Evolutionary conservation across 208 protist species (phyloP).

Genomic region (Trypanosoma cruzi): DNA sequence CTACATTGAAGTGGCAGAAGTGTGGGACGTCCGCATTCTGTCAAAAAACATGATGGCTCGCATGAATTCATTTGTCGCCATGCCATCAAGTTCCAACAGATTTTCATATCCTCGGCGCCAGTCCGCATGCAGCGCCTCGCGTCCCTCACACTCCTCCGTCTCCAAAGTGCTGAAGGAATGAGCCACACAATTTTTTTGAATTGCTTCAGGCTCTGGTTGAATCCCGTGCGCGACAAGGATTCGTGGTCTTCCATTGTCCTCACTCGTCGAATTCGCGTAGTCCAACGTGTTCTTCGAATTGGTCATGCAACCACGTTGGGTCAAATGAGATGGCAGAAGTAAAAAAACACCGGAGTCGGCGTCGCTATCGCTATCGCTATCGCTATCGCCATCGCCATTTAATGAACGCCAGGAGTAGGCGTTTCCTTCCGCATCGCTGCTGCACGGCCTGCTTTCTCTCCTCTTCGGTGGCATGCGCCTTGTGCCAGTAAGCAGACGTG

Average conservation of each 20-base stretch:
- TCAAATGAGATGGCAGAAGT: not conserved
- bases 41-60: not conserved
- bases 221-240: too few relatives aligned
- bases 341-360: not conserved
- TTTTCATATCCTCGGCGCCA: slow-evolving; percentile 15
- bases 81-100: slow-evolving; percentile 14
- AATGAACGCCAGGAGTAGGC: not conserved
- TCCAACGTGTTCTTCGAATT: not conserved
- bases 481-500: not conserved
- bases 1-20: not conserved
- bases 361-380: too few relatives aligned
- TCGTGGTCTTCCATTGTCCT: not conserved
- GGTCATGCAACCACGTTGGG: not conserved
- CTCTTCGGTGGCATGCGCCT: not conserved
- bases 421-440: not conserved
- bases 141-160: not conserved
- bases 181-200: not conserved
- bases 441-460: not conserved
- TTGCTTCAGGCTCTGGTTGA: not conserved
- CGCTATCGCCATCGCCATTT: not conserved
- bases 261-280: not conserved
- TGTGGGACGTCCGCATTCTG: not conserved
- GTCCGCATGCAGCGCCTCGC: not conserved
- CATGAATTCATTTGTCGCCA: slow-evolving; percentile 1
- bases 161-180: not conserved